Percentiles rank a stretch among this genome's conserved stretches.
These are phyloP conservation scores for Syzygium oleosum DNA, from an alignment of 345 rosid genomes.

Conservation along the genomic window DNA sequence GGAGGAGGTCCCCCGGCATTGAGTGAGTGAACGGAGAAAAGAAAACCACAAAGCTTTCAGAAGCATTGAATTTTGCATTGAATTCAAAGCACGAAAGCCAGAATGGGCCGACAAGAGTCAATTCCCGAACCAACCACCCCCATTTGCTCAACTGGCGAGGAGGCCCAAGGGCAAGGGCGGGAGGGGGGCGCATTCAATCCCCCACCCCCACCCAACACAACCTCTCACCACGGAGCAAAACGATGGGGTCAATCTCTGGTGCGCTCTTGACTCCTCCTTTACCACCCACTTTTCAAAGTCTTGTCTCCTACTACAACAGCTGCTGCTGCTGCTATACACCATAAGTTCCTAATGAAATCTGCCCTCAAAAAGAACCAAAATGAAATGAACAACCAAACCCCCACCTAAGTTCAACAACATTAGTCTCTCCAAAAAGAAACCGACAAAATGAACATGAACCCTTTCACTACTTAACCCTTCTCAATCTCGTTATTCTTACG, in stretches of 20 bases:
- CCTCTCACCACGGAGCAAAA: slow-evolving; percentile 6
- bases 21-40: neutral
- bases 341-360: neutral
- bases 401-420: neutral
- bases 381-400: neutral
- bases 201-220: neutral
- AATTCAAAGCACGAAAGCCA: slow-evolving; percentile 1
- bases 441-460: neutral
- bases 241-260: slow-evolving; percentile 46
- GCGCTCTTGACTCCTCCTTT: slow-evolving; percentile 88
- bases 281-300: neutral
- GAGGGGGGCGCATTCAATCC: neutral
- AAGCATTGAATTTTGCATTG: neutral
- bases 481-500: neutral
- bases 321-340: neutral
- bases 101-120: slow-evolving; percentile 55
- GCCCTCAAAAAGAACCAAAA: neutral
- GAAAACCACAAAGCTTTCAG: neutral
- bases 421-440: neutral
- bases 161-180: neutral
- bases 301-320: neutral
- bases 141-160: neutral
- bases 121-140: slow-evolving; percentile 94
- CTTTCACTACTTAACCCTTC: neutral
- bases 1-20: neutral